Evolutionary conservation across 768 basidiomycete species (phyloP).

Genomic region (Mycena epipterygia): DNA sequence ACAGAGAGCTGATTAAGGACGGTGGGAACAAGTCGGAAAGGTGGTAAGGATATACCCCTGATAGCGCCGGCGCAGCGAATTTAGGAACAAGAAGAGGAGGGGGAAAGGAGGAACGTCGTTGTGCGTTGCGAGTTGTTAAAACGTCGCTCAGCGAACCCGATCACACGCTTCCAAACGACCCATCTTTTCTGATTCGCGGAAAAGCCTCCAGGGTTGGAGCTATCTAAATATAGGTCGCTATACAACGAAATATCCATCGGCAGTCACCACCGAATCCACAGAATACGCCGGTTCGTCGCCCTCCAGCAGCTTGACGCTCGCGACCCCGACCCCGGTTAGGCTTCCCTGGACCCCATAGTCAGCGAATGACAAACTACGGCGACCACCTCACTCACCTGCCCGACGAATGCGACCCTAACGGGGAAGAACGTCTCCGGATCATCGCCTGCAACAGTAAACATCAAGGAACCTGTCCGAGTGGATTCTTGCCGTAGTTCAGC

Average conservation of each 20-base stretch:
- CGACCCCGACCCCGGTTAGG: conserved; percentile 81
- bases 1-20: conserved; percentile 24
- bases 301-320: conserved; percentile 64
- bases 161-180: background rate
- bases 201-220: conserved; percentile 11
- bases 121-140: too few relatives aligned
- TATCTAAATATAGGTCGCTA: conserved; percentile 37
- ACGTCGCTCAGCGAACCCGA: background rate
- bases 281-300: conserved; percentile 59
- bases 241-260: conserved; percentile 72
- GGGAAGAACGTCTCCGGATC: conserved; percentile 93
- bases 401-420: conserved; percentile 85
- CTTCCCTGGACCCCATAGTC: conserved; percentile 66
- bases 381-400: conserved; percentile 40
- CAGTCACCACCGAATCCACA: conserved; percentile 65
- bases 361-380: background rate
- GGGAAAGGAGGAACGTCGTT: too few relatives aligned
- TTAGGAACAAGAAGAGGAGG: too few relatives aligned
- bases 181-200: background rate
- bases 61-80: conserved; percentile 32
- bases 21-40: conserved; percentile 15
- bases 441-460: conserved; percentile 90
- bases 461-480: conserved; percentile 84
- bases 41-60: too few relatives aligned
- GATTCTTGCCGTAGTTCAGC: conserved; percentile 23